A percentile compares a stretch with the other conserved stretches of the same genome.
phyloP scores from a whole-genome alignment of 805 yeast genomes.

The Candida awuae region DNA sequence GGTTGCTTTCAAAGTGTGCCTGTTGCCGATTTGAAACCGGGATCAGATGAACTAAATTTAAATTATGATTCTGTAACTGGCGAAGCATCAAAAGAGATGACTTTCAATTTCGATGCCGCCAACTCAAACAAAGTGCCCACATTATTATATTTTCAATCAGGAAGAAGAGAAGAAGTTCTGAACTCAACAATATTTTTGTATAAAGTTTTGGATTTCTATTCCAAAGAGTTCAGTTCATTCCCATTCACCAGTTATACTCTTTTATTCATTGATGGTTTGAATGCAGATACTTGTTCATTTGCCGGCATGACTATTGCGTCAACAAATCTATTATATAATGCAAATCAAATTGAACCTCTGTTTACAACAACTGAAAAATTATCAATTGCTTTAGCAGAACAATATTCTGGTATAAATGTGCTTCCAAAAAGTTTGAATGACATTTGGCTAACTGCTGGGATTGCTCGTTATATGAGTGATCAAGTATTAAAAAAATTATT shows the following conservation, averaged over 20 bases:
- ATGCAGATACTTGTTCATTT: constrained; percentile 48
- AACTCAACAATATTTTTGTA: constrained; percentile 73
- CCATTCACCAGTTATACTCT: constrained; percentile 81
- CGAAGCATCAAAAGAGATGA: constrained; percentile 22
- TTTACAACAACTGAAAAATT: constrained; percentile 60
- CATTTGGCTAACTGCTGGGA: constrained; percentile 83
- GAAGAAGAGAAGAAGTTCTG: constrained; percentile 43
- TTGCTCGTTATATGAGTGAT: constrained; percentile 73
- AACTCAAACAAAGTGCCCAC: constrained; percentile 40
- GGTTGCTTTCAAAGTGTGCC: constrained; percentile 74
- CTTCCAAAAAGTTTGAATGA: constrained; percentile 74
- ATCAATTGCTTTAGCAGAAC: constrained; percentile 67
- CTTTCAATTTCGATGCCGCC: constrained; percentile 12
- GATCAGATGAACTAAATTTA: constrained; percentile 20
- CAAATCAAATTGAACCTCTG: constrained; percentile 71
- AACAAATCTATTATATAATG: constrained; percentile 59
- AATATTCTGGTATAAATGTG: constrained; percentile 91
- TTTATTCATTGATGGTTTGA: constrained; percentile 58
- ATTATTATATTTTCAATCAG: constrained; percentile 56
- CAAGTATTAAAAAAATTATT: constrained; percentile 61
- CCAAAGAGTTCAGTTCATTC: constrained; percentile 85
- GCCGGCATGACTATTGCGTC: constrained; percentile 64
- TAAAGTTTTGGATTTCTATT: constrained; percentile 73
- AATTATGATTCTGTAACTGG: constrained; percentile 22
- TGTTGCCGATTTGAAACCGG: constrained; percentile 37